phyloP scores from a whole-genome alignment of 306 rosid genomes.

The Fagus sylvatica region DNA sequence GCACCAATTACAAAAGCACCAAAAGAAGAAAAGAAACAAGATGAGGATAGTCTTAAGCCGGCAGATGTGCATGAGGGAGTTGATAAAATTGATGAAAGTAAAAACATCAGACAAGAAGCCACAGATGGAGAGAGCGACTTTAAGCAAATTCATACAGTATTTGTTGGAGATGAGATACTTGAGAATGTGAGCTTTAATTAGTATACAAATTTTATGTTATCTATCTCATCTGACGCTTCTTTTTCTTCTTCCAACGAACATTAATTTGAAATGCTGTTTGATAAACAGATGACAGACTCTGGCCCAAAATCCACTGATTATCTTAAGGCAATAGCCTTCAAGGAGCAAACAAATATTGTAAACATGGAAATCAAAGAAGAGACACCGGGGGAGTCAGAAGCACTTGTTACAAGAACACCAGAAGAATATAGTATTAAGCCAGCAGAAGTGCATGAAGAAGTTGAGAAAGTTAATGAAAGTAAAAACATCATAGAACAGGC shows the following conservation, averaged over 20 bases:
- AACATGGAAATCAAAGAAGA: background rate
- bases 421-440: too few species aligned
- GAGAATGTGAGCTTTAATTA: slow-evolving; percentile 17
- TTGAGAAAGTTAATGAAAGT: background rate
- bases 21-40: slow-evolving; percentile 1
- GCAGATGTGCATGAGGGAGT: slow-evolving; percentile 1
- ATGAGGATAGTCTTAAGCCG: too few species aligned
- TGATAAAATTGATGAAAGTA: slow-evolving; percentile 1
- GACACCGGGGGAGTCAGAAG: background rate
- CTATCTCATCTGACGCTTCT: background rate
- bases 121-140: background rate
- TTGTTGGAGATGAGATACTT: slow-evolving; percentile 1
- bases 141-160: background rate
- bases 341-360: background rate
- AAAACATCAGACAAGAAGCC: slow-evolving; percentile 15
- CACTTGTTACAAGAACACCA: too few species aligned
- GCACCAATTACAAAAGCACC: background rate
- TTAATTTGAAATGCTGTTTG: background rate
- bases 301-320: background rate
- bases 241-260: background rate
- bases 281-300: background rate
- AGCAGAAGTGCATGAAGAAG: background rate
- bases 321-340: background rate
- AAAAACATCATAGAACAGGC: background rate
- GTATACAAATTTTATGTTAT: background rate